Base-by-base conservation (phyloP, 169 alveolate genomes). In the Plasmodium yoelii region DNA sequence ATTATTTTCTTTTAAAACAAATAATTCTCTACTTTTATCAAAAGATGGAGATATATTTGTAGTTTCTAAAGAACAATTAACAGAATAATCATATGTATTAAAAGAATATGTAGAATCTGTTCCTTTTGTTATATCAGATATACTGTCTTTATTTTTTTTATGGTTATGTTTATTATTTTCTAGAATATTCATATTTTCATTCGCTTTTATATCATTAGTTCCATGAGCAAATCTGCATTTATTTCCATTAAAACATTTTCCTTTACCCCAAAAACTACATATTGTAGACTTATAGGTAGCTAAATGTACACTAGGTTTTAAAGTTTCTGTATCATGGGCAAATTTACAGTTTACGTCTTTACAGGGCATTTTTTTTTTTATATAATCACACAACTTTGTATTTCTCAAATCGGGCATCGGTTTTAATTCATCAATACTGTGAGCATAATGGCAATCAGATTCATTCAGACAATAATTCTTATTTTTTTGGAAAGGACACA, bases 161-260 rank as follows among this genome's bases (percentile, higher is more conserved):
- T 68, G 67, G 24, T n/a, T 56, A 82, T 34, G 56, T 26, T 67
- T 82, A 22, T 24, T 22, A 42, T 28, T 15, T n/a, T 65, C 73
- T 39, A 82, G 12, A 9, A 44, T 1, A 15, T 72, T 73, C 22
- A 74, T 60, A 9, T 63, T 13, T 59, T 60, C 77, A 55, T 57
- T 63, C 18, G 64, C 80, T 59, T 93, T 75, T 13, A 93, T 67
- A 56, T 93, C 95, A 13, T 90, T 88, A 28, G 6, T 70, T 1
- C 95, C 95, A 56, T 93, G 95, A 18, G 95, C 95, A 67, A 88
- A 93, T 51, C 95, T 77, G 56, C 95, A 93, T 88, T 88, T 69
- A 22, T 72, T 60, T 0, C 95, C 95, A 44, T 93, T 93, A 60
- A 80, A 87, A 56, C 95, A 93, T 60, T 90, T 68, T 5, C 95